Conservation (phyloP, 2,329 filamentous ascomycete species). For the Pseudohalonectria lignicola region DNA sequence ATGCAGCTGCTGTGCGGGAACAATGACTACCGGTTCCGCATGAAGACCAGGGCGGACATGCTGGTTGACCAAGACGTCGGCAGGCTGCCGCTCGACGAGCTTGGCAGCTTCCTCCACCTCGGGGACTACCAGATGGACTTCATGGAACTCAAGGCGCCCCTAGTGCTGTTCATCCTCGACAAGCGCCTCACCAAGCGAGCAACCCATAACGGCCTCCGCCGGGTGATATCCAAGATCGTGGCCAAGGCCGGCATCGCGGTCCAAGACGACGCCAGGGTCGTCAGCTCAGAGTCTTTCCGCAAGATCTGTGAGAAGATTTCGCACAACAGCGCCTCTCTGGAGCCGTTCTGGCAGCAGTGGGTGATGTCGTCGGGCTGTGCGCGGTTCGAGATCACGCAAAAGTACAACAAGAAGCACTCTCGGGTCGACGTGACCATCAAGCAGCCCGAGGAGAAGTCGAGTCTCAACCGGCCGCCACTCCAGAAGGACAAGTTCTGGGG, state of each 20-base stretch:
- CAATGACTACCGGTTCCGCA: constrained; percentile 85
- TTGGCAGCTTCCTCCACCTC: constrained; percentile 67
- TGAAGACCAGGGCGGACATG: constrained; percentile 74
- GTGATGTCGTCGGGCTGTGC: constrained; percentile 82
- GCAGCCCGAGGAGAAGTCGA: constrained; percentile 56
- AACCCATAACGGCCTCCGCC: constrained; percentile 59
- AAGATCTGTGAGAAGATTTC: constrained; percentile 80
- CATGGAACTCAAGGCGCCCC: constrained; percentile 76
- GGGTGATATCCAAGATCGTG: constrained; percentile 78
- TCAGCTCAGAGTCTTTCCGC: constrained; percentile 67
- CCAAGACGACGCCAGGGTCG: constrained; percentile 39
- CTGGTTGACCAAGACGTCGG: constrained; percentile 73
- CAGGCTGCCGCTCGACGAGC: constrained; percentile 69
- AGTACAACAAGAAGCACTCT: constrained; percentile 95
- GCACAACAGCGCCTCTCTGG: constrained; percentile 52
- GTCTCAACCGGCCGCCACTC: constrained; percentile 40
- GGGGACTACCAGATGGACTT: constrained; percentile 85
- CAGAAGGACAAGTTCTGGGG: constrained; percentile 70
- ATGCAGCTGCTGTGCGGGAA: constrained; percentile 86
- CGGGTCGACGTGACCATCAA: constrained; percentile 85
- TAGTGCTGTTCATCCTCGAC: constrained; percentile 90
- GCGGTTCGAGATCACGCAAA: constrained; percentile 72
- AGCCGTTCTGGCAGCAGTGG: constrained; percentile 92
- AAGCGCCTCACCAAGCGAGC: constrained; percentile 82
- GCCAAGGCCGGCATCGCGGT: constrained; percentile 58